Base-by-base conservation (phyloP, 169 alveolate genomes). In the Cryptosporidium andersoni region DNA sequence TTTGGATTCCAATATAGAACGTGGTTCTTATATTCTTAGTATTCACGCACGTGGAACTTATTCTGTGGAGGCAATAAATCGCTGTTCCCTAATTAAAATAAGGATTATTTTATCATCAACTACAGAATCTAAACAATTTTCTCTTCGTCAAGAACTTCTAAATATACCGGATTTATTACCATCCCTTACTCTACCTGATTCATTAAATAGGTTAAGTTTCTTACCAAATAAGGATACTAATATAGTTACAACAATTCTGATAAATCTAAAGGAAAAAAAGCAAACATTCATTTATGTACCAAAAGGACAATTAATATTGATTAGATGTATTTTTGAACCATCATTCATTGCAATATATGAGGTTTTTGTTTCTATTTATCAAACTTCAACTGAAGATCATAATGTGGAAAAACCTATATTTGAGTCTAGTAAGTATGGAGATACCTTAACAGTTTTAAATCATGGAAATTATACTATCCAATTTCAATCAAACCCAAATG, bases 361-460 rank as follows among this genome's bases (percentile, higher is more conserved):
- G 25, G 55, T 74, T 74, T 55, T 58, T 58, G 62, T 74, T 11
- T 25, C 60, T 5, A 58, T 74, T 14, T 56, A 58, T 25, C 55
- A 55, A 42, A 74, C 85, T 34, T 58, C 34, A 48, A 64, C 55
- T 45, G 74, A 51, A 0, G 51, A 74, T 25, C 36, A 74, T 8
- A 39, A 43, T 6, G 7, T 74, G 4, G 64, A 74, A 7, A 64
- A 45, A 16, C 74, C 43, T 34, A 36, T 74, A 34, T 74, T 74
- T 49, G 60, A 12, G 48, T 74, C 85, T 74, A 68, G 85, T 16
- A 74, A 74, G 58, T 74, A 74, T 39, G 85, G 85, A 42, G 85
- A 74, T 49, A 74, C 85, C 2, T 16, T 74, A 34, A 63, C 48
- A 6, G 0, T 58, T 12, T 68, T 74, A 39, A 25, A 45, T 12